Evolutionary conservation across 306 rosid species (phyloP).

Genomic region (Corylus americana): DNA sequence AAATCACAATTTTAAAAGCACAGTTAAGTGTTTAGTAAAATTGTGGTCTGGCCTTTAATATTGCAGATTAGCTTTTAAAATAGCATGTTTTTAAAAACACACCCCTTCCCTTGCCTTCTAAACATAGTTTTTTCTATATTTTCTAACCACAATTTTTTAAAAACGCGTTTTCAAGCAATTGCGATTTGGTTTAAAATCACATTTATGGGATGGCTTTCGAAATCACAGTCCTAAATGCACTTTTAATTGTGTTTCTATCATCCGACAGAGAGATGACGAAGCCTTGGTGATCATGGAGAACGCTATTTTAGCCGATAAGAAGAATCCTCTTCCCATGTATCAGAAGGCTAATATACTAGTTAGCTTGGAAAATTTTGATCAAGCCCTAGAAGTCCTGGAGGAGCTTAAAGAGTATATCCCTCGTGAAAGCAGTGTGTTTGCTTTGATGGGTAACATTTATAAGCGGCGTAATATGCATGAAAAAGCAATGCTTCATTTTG

Average conservation of each 20-base stretch:
- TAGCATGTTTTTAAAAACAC: too few relatives aligned
- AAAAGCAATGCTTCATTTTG: conserved; percentile 92
- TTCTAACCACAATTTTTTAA: too few relatives aligned
- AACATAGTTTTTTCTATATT: too few relatives aligned
- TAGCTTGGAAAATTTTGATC: conserved; percentile 72
- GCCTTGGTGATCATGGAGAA: conserved; percentile 87
- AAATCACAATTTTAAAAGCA: too few relatives aligned
- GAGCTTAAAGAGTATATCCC: conserved; percentile 93
- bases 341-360: conserved; percentile 91
- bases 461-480: conserved; percentile 86
- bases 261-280: conserved; percentile 76
- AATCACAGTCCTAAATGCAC: too few relatives aligned
- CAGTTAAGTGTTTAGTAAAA: too few relatives aligned
- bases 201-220: too few relatives aligned
- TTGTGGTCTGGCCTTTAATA: too few relatives aligned
- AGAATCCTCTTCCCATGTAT: conserved; percentile 98
- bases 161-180: too few relatives aligned
- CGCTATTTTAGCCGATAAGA: conserved; percentile 89
- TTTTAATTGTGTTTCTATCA: conserved; percentile 21
- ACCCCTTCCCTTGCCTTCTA: too few relatives aligned
- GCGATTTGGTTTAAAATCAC: too few relatives aligned
- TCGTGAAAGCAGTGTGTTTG: conserved; percentile 91
- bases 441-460: conserved; percentile 91
- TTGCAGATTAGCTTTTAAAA: too few relatives aligned
- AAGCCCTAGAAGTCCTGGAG: conserved; percentile 83